phyloP scores from a whole-genome alignment of 2,329 filamentous ascomycete species.

The Aureobasidium sp. region DNA sequence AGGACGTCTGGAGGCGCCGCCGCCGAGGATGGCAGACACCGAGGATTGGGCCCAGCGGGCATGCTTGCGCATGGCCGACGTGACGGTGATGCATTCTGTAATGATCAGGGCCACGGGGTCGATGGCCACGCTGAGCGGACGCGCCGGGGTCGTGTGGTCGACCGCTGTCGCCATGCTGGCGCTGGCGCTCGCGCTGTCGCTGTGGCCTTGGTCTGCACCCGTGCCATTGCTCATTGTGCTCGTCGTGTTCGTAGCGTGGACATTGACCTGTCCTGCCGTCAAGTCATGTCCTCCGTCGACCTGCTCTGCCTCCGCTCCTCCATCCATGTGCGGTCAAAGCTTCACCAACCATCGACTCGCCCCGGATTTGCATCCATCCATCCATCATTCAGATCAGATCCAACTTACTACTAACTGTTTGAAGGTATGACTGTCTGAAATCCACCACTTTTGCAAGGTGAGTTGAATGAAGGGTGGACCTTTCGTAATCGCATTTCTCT shows the following conservation, averaged over 20 bases:
- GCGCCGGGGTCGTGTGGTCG: slow-evolving; percentile 3
- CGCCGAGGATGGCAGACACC: slow-evolving; percentile 89
- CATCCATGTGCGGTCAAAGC: slow-evolving; percentile 9
- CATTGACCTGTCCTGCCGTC: background rate
- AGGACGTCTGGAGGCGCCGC: slow-evolving; percentile 34
- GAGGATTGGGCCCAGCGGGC: slow-evolving; percentile 93
- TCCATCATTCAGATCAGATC: background rate
- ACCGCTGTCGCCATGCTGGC: background rate
- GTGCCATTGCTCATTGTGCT: slow-evolving; percentile 13
- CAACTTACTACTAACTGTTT: too few relatives aligned
- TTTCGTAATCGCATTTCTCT: background rate
- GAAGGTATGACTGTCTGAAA: too few relatives aligned
- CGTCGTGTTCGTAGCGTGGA: background rate
- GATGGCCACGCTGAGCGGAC: slow-evolving; percentile 29
- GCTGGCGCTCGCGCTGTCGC: background rate
- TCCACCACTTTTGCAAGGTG: too few relatives aligned
- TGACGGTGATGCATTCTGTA: slow-evolving; percentile 97
- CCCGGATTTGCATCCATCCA: background rate
- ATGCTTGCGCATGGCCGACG: slow-evolving; percentile 96
- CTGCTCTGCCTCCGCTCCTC: background rate
- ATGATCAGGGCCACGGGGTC: slow-evolving; percentile 61
- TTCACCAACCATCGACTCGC: background rate
- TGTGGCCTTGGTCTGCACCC: slow-evolving; percentile 1
- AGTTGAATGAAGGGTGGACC: too few relatives aligned
- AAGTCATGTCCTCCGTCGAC: background rate